A percentile compares a stretch with the other conserved stretches of the same genome.
Evolutionary conservation across 2,329 filamentous ascomycete species (phyloP).

Genomic region (Aspergillus calidoustus): DNA sequence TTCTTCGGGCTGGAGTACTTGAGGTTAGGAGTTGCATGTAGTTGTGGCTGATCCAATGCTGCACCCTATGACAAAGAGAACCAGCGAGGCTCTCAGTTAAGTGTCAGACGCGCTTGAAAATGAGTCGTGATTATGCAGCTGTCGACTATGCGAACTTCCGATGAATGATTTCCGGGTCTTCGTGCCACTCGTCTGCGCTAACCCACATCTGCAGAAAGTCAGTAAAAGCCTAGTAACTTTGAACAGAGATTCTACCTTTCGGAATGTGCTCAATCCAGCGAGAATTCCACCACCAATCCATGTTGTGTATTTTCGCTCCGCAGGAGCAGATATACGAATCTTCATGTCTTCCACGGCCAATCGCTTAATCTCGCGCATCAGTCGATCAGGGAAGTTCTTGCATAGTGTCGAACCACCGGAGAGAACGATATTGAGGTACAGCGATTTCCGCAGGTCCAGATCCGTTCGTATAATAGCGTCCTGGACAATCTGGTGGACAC

Average conservation of each 20-base stretch:
- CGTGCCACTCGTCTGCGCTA: conserved; percentile 99
- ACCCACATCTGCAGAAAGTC: conserved; percentile 84
- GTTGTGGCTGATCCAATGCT: background rate
- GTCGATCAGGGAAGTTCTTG: conserved; percentile 92
- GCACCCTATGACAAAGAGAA: background rate
- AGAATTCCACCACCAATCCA: conserved; percentile 99
- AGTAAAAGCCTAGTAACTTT: background rate
- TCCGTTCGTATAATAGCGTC: conserved; percentile 95
- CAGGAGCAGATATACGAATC: conserved; percentile 98
- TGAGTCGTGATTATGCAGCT: background rate
- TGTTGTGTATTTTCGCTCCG: conserved; percentile 96
- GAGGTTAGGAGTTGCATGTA: background rate
- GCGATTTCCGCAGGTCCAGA: conserved; percentile 88
- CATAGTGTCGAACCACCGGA: conserved; percentile 95
- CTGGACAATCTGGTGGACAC: conserved; percentile 96
- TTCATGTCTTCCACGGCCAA: conserved; percentile 98
- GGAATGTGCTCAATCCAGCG: conserved; percentile 94
- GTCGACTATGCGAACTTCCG: conserved; percentile 82
- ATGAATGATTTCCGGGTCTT: conserved; percentile 98
- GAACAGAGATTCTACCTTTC: conserved; percentile 70
- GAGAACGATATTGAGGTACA: conserved; percentile 96
- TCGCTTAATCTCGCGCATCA: conserved; percentile 89
- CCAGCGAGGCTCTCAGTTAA: background rate
- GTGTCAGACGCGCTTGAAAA: conserved; percentile 1
- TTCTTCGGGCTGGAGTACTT: conserved; percentile 4